These are phyloP conservation scores for Mycena rosella DNA, from an alignment of 768 basidiomycete species.

Conservation along the genomic window DNA sequence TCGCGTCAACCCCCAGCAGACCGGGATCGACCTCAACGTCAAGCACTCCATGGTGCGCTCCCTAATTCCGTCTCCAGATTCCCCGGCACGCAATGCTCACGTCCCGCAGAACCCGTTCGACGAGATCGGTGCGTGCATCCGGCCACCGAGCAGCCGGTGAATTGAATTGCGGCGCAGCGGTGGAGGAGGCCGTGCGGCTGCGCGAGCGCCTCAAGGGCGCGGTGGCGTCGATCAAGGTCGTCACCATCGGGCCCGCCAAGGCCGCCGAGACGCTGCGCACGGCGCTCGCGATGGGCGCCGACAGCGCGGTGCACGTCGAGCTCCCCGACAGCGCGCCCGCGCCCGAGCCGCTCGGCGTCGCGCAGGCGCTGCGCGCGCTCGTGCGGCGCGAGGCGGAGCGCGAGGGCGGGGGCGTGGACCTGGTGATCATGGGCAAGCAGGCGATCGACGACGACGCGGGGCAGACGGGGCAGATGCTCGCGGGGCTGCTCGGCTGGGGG, in stretches of 20 bases:
- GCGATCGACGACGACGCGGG: slow-evolving; percentile 98
- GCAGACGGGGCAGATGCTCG: slow-evolving; percentile 97
- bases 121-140: slow-evolving; percentile 82
- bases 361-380: slow-evolving; percentile 84
- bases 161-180: slow-evolving; percentile 63
- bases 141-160: neutral
- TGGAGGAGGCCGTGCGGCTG: slow-evolving; percentile 97
- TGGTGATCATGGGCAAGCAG: slow-evolving; percentile 98
- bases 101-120: slow-evolving; percentile 91
- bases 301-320: slow-evolving; percentile 92
- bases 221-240: slow-evolving; percentile 89
- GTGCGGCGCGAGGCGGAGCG: slow-evolving; percentile 69
- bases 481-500: slow-evolving; percentile 90
- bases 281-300: slow-evolving; percentile 98
- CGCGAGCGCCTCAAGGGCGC: slow-evolving; percentile 84
- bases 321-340: slow-evolving; percentile 76
- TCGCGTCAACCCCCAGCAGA: slow-evolving; percentile 94
- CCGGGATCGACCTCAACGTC: slow-evolving; percentile 95
- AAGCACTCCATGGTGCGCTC: slow-evolving; percentile 96
- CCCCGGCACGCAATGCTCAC: too few relatives aligned
- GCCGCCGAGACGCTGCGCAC: slow-evolving; percentile 92
- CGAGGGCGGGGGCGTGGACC: slow-evolving; percentile 71
- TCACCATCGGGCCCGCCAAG: slow-evolving; percentile 96
- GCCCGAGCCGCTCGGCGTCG: slow-evolving; percentile 93
- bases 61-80: too few relatives aligned